A percentile compares a stretch with the other conserved stretches of the same genome.
Evolutionary conservation across 352 stramenopile species (phyloP).

Genomic region (Phytophthora chlamydospora): DNA sequence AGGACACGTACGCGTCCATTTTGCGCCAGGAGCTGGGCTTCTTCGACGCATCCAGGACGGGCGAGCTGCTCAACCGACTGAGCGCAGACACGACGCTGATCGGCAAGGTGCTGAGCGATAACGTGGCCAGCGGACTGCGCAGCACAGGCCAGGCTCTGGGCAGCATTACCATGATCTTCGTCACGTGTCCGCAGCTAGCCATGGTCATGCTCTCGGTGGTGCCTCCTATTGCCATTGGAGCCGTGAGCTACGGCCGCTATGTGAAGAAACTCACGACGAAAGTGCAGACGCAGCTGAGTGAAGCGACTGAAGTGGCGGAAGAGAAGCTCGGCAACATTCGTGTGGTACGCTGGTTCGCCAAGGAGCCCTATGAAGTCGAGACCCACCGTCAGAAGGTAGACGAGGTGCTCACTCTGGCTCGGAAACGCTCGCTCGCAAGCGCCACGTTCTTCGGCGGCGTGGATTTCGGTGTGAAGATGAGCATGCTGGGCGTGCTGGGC

Average conservation of each 20-base stretch:
- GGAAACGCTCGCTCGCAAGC: constrained; percentile 77
- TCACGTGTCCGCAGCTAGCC: constrained; percentile 91
- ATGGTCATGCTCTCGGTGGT: constrained; percentile 91
- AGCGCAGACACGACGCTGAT: constrained; percentile 92
- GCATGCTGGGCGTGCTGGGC: constrained; percentile 89
- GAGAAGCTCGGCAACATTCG: constrained; percentile 93
- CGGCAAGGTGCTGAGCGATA: constrained; percentile 93
- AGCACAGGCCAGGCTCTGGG: constrained; percentile 83
- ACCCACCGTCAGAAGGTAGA: constrained; percentile 64
- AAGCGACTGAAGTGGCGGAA: constrained; percentile 92
- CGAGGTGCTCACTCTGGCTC: constrained; percentile 64
- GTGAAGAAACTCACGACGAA: constrained; percentile 87
- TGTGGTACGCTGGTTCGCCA: constrained; percentile 92
- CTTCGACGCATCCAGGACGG: constrained; percentile 90
- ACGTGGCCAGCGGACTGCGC: constrained; percentile 79
- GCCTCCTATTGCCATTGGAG: constrained; percentile 90
- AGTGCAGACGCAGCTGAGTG: constrained; percentile 92
- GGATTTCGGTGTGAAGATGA: constrained; percentile 87
- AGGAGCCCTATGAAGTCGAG: constrained; percentile 75
- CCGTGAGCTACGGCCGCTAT: constrained; percentile 86
- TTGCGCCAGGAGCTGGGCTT: constrained; percentile 90
- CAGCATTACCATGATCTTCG: constrained; percentile 91
- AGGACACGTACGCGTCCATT: constrained; percentile 83
- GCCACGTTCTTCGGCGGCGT: constrained; percentile 88
- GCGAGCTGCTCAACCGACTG: constrained; percentile 92